A percentile compares a stretch with the other conserved stretches of the same genome.
phyloP scores from a whole-genome alignment of 345 rosid species.

The Fremontodendron californicum region DNA sequence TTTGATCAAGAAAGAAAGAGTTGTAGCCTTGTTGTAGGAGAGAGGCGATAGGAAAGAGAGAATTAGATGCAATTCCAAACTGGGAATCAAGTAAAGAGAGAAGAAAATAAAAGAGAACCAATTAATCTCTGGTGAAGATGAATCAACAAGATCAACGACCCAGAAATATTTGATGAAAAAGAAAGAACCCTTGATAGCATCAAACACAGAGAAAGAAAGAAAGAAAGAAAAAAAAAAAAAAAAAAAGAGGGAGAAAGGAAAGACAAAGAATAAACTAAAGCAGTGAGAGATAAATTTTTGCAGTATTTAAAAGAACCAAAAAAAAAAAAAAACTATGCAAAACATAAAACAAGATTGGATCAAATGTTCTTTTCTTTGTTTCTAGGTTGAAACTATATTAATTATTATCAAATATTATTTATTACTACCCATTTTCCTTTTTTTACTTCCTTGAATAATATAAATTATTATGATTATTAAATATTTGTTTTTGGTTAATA shows the following conservation, averaged over 20 bases:
- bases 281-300: constrained; percentile 2
- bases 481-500: too few relatives aligned
- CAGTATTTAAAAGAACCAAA: constrained; percentile 19
- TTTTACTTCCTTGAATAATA: too few relatives aligned
- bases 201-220: constrained; percentile 3
- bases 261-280: constrained; percentile 13
- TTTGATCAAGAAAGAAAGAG: constrained; percentile 10
- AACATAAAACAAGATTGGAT: constrained; percentile 9
- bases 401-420: background rate
- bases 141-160: constrained; percentile 16
- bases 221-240: background rate
- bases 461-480: too few relatives aligned
- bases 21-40: background rate
- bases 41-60: constrained; percentile 24
- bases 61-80: constrained; percentile 50
- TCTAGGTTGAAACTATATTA: background rate
- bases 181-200: constrained; percentile 17
- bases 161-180: constrained; percentile 12
- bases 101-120: background rate
- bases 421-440: background rate
- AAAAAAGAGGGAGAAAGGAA: background rate
- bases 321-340: background rate
- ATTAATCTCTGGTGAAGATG: background rate
- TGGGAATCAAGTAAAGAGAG: constrained; percentile 38
- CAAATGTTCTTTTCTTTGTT: constrained; percentile 1